These are phyloP conservation scores for Tuber umbilicatum DNA, from an alignment of 495 filamentous ascomycete genomes.

Conservation along the genomic window DNA sequence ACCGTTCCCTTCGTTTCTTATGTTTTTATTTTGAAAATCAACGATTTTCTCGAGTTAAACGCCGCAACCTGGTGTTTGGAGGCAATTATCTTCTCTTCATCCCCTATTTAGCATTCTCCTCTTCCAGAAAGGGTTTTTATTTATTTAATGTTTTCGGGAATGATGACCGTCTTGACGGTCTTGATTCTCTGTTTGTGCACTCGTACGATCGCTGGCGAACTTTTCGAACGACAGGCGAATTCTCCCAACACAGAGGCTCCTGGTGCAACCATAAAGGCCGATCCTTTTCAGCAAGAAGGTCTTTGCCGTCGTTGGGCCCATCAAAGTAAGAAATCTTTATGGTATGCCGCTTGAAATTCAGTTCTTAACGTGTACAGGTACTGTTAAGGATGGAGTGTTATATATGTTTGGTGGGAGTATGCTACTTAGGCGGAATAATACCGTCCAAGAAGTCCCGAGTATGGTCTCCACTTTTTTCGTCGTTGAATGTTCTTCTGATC, in stretches of 20 bases:
- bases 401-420: constrained; percentile 10
- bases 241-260: too few species aligned
- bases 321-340: neutral
- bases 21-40: neutral
- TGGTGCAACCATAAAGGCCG: neutral
- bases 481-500: neutral
- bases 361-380: constrained; percentile 1
- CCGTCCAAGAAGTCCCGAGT: neutral
- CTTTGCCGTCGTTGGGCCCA: constrained; percentile 7
- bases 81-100: neutral
- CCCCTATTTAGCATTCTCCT: neutral
- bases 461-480: neutral
- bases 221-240: neutral
- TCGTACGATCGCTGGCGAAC: neutral
- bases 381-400: neutral
- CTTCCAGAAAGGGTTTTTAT: too few species aligned
- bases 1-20: neutral
- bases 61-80: neutral
- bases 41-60: neutral
- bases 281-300: constrained; percentile 5
- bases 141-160: neutral
- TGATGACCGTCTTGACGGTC: neutral
- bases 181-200: constrained; percentile 4
- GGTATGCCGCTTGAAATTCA: neutral
- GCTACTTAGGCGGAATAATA: neutral